These are phyloP conservation scores for Salix arbutifolia DNA, from an alignment of 345 rosid genomes.

Conservation along the genomic window DNA sequence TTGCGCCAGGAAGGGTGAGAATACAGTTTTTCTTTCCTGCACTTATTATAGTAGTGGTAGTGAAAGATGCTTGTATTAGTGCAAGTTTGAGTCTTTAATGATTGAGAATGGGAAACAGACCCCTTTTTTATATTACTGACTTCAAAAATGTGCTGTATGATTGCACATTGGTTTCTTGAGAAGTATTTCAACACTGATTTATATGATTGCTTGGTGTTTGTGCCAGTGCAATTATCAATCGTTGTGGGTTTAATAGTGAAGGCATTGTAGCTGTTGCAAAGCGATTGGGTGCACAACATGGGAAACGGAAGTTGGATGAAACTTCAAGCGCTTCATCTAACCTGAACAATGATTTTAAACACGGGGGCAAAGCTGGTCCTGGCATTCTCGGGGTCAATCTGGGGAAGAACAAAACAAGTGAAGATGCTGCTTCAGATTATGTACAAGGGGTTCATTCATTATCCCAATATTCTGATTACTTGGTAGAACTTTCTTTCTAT, in stretches of 20 bases:
- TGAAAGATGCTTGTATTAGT: neutral
- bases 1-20: conserved; percentile 73
- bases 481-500: conserved; percentile 45
- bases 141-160: neutral
- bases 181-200: conserved; percentile 8
- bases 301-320: conserved; percentile 87
- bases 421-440: conserved; percentile 90
- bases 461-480: conserved; percentile 95
- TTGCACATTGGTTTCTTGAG: neutral
- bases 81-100: neutral
- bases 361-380: conserved; percentile 97
- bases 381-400: conserved; percentile 97
- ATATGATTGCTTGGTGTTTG: conserved; percentile 8
- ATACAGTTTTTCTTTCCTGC: neutral
- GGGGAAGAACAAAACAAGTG: conserved; percentile 96
- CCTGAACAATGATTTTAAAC: conserved; percentile 50
- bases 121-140: neutral
- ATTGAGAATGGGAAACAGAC: neutral
- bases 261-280: conserved; percentile 95
- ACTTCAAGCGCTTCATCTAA: conserved; percentile 63
- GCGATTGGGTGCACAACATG: conserved; percentile 95
- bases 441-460: conserved; percentile 97
- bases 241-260: conserved; percentile 96
- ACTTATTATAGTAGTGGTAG: neutral
- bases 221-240: conserved; percentile 85